These are phyloP conservation scores for Schizophyllum amplum DNA, from an alignment of 1,284 basidiomycete genomes.

Conservation along the genomic window DNA sequence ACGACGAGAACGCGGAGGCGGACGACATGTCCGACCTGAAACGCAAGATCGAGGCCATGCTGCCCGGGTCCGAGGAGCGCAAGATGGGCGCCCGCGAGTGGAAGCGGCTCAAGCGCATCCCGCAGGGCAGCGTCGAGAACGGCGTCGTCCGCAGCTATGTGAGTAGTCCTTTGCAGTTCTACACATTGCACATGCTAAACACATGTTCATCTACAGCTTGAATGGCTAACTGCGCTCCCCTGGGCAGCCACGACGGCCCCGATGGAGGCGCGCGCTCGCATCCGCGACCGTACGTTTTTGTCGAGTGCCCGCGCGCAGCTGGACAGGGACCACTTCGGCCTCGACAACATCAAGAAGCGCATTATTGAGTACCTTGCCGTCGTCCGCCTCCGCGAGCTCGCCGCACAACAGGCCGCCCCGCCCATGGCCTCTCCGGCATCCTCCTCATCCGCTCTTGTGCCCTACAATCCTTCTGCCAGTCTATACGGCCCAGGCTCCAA, in stretches of 20 bases:
- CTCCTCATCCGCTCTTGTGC: not conserved
- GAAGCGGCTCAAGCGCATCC: slow-evolving; percentile 66
- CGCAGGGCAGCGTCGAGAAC: slow-evolving; percentile 69
- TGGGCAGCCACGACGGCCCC: slow-evolving; percentile 43
- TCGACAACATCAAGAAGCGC: slow-evolving; percentile 86
- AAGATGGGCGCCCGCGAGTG: slow-evolving; percentile 82
- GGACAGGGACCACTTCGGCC: slow-evolving; percentile 82
- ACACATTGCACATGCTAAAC: no score
- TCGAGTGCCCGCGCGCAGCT: slow-evolving; percentile 63
- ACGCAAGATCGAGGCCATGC: slow-evolving; percentile 74
- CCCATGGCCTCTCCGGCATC: not conserved
- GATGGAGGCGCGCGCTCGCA: slow-evolving; percentile 19
- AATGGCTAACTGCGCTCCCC: slow-evolving; percentile 78
- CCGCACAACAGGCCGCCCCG: slow-evolving; percentile 20
- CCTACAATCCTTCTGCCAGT: not conserved
- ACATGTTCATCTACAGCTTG: slow-evolving; percentile 43
- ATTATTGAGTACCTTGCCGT: slow-evolving; percentile 88
- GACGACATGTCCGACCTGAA: slow-evolving; percentile 75
- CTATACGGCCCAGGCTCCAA: no score
- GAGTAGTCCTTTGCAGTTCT: no score
- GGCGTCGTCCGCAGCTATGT: slow-evolving; percentile 75
- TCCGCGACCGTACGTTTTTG: slow-evolving; percentile 52
- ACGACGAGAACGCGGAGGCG: slow-evolving; percentile 69
- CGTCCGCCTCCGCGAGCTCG: slow-evolving; percentile 68
- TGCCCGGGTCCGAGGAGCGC: slow-evolving; percentile 65